These are phyloP conservation scores for Rhodomyrtus psidioides DNA, from an alignment of 441 rosid genomes.

Conservation along the genomic window DNA sequence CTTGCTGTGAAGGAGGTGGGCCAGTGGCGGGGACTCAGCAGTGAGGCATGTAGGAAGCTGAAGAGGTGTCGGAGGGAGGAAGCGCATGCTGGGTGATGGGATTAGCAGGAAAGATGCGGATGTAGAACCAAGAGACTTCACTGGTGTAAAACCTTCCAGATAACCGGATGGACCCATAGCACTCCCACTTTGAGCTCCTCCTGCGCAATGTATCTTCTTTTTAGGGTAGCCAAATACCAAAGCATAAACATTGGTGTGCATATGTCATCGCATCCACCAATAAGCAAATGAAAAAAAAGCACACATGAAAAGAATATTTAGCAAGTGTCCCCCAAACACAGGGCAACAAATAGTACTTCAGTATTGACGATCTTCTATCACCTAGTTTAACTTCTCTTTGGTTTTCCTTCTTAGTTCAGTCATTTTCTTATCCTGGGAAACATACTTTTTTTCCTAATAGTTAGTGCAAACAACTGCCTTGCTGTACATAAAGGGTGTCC, in stretches of 20 bases:
- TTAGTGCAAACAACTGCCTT: not conserved
- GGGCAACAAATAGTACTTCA: not conserved
- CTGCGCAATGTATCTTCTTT: slow-evolving; percentile 19
- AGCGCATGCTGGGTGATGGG: slow-evolving; percentile 96
- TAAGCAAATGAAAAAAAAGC: not conserved
- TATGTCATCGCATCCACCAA: not conserved
- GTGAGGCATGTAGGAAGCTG: slow-evolving; percentile 98
- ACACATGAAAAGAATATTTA: not conserved
- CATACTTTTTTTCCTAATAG: not conserved
- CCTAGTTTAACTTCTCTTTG: not conserved
- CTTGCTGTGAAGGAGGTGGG: slow-evolving; percentile 99
- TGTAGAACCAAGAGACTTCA: slow-evolving; percentile 84
- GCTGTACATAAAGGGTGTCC: not conserved
- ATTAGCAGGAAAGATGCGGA: slow-evolving; percentile 81
- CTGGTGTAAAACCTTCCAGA: slow-evolving; percentile 91
- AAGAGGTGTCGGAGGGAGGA: slow-evolving; percentile 88
- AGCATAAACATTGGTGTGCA: not conserved
- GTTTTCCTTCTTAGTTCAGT: not conserved
- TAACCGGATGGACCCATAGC: slow-evolving; percentile 40
- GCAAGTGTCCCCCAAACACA: not conserved
- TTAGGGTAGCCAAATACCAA: not conserved
- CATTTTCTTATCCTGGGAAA: not conserved
- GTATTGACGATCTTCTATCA: not conserved
- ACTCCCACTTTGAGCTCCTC: slow-evolving; percentile 54
- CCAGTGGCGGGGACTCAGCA: slow-evolving; percentile 98